Evolutionary conservation across 192 early-diverging fungal species (phyloP).

Genomic region (Tieghemiomyces parasiticus): DNA sequence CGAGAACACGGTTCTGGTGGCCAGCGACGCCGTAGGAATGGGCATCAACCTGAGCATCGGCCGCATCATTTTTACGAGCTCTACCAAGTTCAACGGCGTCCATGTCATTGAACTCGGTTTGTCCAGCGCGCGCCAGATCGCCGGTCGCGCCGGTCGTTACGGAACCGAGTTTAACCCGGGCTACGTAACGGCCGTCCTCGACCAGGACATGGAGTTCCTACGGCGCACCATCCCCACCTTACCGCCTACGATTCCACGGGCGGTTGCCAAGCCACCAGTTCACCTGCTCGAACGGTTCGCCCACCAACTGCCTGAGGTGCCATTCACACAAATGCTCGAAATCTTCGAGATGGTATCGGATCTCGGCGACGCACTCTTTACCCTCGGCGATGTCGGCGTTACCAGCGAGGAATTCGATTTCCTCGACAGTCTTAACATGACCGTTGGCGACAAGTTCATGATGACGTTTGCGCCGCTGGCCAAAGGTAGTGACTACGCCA

Average conservation of each 20-base stretch:
- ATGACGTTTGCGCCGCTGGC: constrained; percentile 20
- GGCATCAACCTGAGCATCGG: constrained; percentile 91
- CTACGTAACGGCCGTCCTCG: constrained; percentile 42
- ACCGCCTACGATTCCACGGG: constrained; percentile 26
- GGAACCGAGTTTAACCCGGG: constrained; percentile 49
- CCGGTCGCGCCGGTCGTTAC: constrained; percentile 80
- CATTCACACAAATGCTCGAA: constrained; percentile 46
- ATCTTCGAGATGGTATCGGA: constrained; percentile 1
- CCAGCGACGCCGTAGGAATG: constrained; percentile 96
- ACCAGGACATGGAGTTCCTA: constrained; percentile 13
- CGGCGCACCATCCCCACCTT: constrained; percentile 14
- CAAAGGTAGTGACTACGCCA: constrained; percentile 10
- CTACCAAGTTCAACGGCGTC: constrained; percentile 70
- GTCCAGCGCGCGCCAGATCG: constrained; percentile 87
- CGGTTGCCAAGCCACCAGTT: constrained; percentile 56
- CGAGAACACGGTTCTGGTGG: constrained; percentile 72
- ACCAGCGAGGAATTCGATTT: neutral
- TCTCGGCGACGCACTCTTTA: constrained; percentile 9
- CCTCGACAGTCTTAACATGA: constrained; percentile 7
- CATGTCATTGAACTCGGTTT: constrained; percentile 31
- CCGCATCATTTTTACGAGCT: constrained; percentile 66
- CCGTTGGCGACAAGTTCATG: constrained; percentile 15
- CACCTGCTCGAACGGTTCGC: constrained; percentile 70
- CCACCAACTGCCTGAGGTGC: constrained; percentile 41
- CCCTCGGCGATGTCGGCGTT: neutral